Evolutionary conservation across 352 stramenopile genomes (phyloP), one percentile per base, ranked within the genome.

Genomic region (Globisporangium orthogonon): DNA sequence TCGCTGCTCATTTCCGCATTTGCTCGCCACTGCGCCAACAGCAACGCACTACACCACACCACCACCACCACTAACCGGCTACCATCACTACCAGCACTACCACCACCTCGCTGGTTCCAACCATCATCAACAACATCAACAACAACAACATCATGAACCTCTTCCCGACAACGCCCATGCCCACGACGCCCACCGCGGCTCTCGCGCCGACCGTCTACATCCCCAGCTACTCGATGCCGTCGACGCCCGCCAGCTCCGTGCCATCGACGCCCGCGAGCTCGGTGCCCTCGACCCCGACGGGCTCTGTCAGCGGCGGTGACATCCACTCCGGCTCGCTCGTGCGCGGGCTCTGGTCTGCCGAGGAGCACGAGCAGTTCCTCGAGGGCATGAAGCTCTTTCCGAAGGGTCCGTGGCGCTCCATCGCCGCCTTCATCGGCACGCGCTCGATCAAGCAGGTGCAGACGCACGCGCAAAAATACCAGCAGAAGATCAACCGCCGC

Each of bases 381-480:
- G 69, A 91, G 28, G 83, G 76, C 49, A 88, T 94, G 74, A 87
- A 94, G 63, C 72, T 85, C 53, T 91, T 86, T 55, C 80, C 80
- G 7, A 77, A 74, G 29, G 79, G 81, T 18, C 80, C 81, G 39
- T 94, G 83, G 83, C 78, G 75, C 44, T 75, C 72, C 15, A 90
- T 94, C 52, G 78, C 83, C 3, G 74, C 76, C 43, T 77, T 85
- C 62, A 82, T 94, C 13, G 77, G 79, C 55, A 91, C 83, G 60
- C 77, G 81, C 30, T 87, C 79, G 15, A 87, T 91, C 62, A 88
- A 88, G 65, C 83, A 94, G 54, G 78, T 91, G 54, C 83, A 90
- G 66, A 90, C 83, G 4, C 83, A 94, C 52, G 83, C 83, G 45
- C 83, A 94, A 52, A 94, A 94, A 67, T 94, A 94, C 67, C 79